Evolutionary conservation across 176 grass and related monocot species (phyloP), one percentile per base, ranked within the genome.

Genomic region (Eleusine indica): DNA sequence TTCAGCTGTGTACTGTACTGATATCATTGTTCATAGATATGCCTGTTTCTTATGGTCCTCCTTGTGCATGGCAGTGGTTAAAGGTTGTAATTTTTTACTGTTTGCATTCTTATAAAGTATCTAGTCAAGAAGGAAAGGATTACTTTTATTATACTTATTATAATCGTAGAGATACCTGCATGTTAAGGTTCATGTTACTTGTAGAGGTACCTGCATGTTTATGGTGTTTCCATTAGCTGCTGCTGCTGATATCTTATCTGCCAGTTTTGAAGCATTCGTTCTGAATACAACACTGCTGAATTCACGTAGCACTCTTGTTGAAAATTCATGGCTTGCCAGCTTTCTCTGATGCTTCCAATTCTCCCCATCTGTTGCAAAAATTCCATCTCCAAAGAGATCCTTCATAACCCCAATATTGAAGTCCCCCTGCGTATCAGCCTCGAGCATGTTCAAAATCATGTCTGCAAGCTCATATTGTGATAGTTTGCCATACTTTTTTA

Each of bases 321-420:
- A 94, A 82, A 94, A 94, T 18, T 92, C 93, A 9, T 85, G 73
- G 70, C 93, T 94, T 67, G 89, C 92, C 44, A 94, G 60, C 68
- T 94, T 94, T 74, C 92, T 89, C 66, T 94, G 92, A 37, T 90
- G 84, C 57, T 52, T 70, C 92, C 90, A 94, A 16, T 86, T 94
- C 7, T 94, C 84, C 18, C 93, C 93, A 0, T 94, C 87, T 48
- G 81, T 84, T 65, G 82, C 78, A 49, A 94, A 94, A 25, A 94
- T 92, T 16, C 93, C 93, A 82, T 94, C 58, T 21, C 93, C 93
- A 6, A 94, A 83, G 77, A 92, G 85, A 66, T 94, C 93, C 48
- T 74, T 88, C 85, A 92, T 82, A 17, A 85, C 4, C 54, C 8
- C 7, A 82, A 32, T 73, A 39, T 71, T 85, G 78, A 86, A 77